Evolutionary conservation across 164 flowering plant species (phyloP).

Genomic region (Berberis thunbergii): DNA sequence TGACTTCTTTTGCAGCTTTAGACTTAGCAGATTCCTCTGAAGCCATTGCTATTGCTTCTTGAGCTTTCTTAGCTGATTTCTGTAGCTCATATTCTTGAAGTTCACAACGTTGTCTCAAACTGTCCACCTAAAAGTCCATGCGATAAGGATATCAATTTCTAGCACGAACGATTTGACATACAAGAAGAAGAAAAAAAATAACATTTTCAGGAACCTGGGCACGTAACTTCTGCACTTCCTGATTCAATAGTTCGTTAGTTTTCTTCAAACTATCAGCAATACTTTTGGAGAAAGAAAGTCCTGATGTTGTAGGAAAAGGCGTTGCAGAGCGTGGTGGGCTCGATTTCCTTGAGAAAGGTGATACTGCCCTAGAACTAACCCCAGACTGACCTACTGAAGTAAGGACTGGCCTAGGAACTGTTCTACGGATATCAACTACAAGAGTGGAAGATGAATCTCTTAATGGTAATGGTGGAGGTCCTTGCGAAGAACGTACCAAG

Average conservation of each 20-base stretch:
- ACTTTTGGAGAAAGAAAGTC: slow-evolving; percentile 86
- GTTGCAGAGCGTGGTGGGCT: slow-evolving; percentile 98
- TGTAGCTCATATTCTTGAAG: slow-evolving; percentile 83
- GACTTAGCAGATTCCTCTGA: slow-evolving; percentile 91
- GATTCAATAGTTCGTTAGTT: slow-evolving; percentile 91
- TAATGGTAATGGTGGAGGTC: slow-evolving; percentile 48
- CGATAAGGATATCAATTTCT: slow-evolving; percentile 2
- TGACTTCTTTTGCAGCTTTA: slow-evolving; percentile 94
- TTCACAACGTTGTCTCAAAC: slow-evolving; percentile 68
- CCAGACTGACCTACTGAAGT: slow-evolving; percentile 42
- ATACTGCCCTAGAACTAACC: slow-evolving; percentile 78
- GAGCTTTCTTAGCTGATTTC: slow-evolving; percentile 61
- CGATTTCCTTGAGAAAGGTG: slow-evolving; percentile 86
- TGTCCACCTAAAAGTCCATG: slow-evolving; percentile 57
- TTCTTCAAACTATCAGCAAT: slow-evolving; percentile 86
- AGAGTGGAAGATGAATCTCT: slow-evolving; percentile 54
- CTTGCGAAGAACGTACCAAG: slow-evolving; percentile 48
- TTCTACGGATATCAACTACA: slow-evolving; percentile 41
- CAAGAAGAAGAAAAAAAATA: not conserved
- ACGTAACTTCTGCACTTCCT: slow-evolving; percentile 80
- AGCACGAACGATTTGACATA: not conserved
- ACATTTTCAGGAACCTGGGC: slow-evolving; percentile 48
- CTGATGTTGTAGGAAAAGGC: slow-evolving; percentile 84
- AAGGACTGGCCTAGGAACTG: slow-evolving; percentile 52
- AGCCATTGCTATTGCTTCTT: slow-evolving; percentile 75